These are phyloP conservation scores for Cystobasidiopsis lactophilus DNA, from an alignment of 768 basidiomycete genomes.

Conservation along the genomic window DNA sequence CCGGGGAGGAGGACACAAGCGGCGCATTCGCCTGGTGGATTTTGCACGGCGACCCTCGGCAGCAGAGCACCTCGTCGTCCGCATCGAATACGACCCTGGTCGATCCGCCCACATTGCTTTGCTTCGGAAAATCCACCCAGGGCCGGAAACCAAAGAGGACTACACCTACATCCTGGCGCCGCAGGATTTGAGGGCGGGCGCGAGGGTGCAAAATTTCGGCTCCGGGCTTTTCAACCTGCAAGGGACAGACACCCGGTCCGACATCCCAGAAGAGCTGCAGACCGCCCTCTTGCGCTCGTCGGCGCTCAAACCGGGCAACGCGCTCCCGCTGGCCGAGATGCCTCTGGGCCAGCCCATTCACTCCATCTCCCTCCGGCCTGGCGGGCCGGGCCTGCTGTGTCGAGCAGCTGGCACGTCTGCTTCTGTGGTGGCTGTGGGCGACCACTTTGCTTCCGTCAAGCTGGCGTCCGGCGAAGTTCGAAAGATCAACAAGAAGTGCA, in stretches of 20 bases:
- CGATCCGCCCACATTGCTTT: constrained; percentile 87
- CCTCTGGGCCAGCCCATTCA: constrained; percentile 84
- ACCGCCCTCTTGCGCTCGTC: constrained; percentile 39
- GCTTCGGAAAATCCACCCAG: constrained; percentile 27
- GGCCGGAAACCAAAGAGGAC: constrained; percentile 36
- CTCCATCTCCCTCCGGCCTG: constrained; percentile 51
- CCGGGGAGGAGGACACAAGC: constrained; percentile 75
- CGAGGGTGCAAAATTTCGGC: constrained; percentile 65
- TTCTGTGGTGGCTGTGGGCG: constrained; percentile 50
- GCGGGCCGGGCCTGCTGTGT: constrained; percentile 58
- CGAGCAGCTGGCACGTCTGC: constrained; percentile 75
- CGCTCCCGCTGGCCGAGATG: constrained; percentile 71
- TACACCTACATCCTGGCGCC: constrained; percentile 73
- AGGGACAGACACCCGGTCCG: constrained; percentile 9
- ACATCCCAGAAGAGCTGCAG: constrained; percentile 7
- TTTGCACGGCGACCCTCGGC: constrained; percentile 42
- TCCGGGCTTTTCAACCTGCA: too few species aligned
- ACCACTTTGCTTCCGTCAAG: constrained; percentile 55
- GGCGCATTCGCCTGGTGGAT: constrained; percentile 66
- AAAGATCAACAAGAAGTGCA: constrained; percentile 49
- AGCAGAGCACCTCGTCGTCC: constrained; percentile 58
- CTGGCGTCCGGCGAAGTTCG: constrained; percentile 85
- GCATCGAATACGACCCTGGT: constrained; percentile 93
- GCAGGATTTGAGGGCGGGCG: constrained; percentile 69
- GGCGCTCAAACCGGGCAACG: constrained; percentile 76